These are phyloP conservation scores for Trichophyton equinum DNA, from an alignment of 2,329 filamentous ascomycete species.

Conservation along the genomic window DNA sequence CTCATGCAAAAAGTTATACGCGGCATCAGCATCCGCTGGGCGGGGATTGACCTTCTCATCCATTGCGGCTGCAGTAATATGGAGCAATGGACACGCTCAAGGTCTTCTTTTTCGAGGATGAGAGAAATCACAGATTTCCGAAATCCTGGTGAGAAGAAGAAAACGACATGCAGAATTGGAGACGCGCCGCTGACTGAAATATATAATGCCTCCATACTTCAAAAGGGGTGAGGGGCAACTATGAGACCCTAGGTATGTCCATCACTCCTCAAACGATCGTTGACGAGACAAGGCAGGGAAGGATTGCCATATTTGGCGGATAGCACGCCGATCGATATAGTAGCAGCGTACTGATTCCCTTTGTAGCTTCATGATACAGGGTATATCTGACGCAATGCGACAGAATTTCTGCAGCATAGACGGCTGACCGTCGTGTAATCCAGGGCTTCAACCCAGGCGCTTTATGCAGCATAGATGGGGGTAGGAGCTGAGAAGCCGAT, in stretches of 20 bases:
- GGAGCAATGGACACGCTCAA: background rate
- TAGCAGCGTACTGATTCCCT: background rate
- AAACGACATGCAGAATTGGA: background rate
- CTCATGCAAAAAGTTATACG: constrained; percentile 73
- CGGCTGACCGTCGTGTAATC: background rate
- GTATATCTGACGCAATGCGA: background rate
- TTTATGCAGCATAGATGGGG: background rate
- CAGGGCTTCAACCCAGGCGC: background rate
- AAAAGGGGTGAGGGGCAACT: background rate
- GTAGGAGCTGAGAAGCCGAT: background rate
- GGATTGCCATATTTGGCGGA: background rate
- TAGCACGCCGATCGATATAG: background rate
- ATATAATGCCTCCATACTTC: background rate
- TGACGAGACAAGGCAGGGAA: background rate
- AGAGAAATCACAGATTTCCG: background rate
- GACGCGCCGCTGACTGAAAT: background rate
- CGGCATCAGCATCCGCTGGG: constrained; percentile 60
- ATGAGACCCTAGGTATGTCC: background rate
- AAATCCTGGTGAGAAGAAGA: background rate
- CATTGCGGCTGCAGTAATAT: background rate
- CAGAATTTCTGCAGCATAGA: background rate
- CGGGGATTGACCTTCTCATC: background rate
- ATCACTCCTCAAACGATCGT: background rate
- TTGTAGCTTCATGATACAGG: background rate
- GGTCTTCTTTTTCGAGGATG: background rate